Percentiles rank a stretch among this genome's conserved stretches.
Conservation (phyloP, 2,329 filamentous ascomycete species). For the Fusarium foetens region DNA sequence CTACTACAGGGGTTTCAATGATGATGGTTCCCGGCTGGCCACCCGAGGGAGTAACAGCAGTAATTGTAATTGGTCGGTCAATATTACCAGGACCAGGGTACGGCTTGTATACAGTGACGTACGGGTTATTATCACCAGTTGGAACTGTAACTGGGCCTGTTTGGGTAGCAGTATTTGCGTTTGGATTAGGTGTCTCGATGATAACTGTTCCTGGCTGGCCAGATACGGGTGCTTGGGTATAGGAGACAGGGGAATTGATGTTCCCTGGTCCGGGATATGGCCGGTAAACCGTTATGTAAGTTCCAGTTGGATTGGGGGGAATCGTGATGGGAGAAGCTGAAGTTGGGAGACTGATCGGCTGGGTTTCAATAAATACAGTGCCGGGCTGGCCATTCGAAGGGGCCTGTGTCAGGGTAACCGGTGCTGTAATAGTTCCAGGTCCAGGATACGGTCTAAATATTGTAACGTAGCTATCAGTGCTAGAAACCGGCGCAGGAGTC, state of each 20-base stretch:
- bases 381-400: slow-evolving; percentile 23
- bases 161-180: slow-evolving; percentile 9
- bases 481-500: slow-evolving; percentile 15
- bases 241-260: slow-evolving; percentile 14
- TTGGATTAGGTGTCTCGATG: slow-evolving; percentile 20
- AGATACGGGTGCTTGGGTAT: slow-evolving; percentile 15
- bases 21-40: slow-evolving; percentile 24
- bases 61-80: slow-evolving; percentile 17
- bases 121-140: slow-evolving; percentile 8
- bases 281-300: slow-evolving; percentile 18
- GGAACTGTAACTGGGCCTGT: slow-evolving; percentile 16
- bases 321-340: slow-evolving; percentile 4
- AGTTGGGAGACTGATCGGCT: background rate
- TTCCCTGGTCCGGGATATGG: slow-evolving; percentile 18
- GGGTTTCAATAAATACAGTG: slow-evolving; percentile 26
- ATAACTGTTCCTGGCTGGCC: slow-evolving; percentile 23
- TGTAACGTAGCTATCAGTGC: slow-evolving; percentile 19
- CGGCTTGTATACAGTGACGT: slow-evolving; percentile 22
- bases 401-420: slow-evolving; percentile 18
- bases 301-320: slow-evolving; percentile 12
- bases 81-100: slow-evolving; percentile 29
- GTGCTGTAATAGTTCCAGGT: slow-evolving; percentile 14
- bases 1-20: slow-evolving; percentile 18
- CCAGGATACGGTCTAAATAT: slow-evolving; percentile 27
- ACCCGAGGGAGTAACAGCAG: slow-evolving; percentile 8